phyloP scores from a whole-genome alignment of 306 rosid species.

The Malus sylvestris region DNA sequence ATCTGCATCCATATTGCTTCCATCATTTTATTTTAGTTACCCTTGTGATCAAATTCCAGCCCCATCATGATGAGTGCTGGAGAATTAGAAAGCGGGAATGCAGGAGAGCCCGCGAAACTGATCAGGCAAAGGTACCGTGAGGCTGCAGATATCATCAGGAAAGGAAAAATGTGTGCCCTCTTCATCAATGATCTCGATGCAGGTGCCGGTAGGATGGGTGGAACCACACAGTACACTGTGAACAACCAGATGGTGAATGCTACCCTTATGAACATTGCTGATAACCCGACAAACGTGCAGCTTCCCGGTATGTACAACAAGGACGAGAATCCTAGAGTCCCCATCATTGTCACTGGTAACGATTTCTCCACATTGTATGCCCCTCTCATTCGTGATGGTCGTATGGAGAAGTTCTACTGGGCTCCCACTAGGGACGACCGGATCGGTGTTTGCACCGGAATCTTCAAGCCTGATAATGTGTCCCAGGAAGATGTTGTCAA shows the following conservation, averaged over 20 bases:
- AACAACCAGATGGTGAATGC: constrained; percentile 63
- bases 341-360: constrained; percentile 45
- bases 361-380: constrained; percentile 58
- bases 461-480: constrained; percentile 39
- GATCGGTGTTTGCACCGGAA: constrained; percentile 43
- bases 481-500: constrained; percentile 33
- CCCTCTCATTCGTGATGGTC: constrained; percentile 59
- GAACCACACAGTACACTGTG: constrained; percentile 56
- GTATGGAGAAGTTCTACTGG: constrained; percentile 61
- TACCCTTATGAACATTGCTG: constrained; percentile 59
- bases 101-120: constrained; percentile 48
- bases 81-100: constrained; percentile 44
- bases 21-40: background rate
- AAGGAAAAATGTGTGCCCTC: constrained; percentile 52
- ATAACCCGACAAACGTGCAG: constrained; percentile 52
- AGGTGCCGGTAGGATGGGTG: constrained; percentile 54
- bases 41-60: constrained; percentile 7
- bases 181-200: constrained; percentile 60
- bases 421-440: constrained; percentile 53
- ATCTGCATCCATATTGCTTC: background rate
- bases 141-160: constrained; percentile 41
- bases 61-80: constrained; percentile 57
- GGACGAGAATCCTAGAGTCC: constrained; percentile 49
- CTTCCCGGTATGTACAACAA: constrained; percentile 57
- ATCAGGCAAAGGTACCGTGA: constrained; percentile 41